Percentiles rank a stretch among this genome's conserved stretches.
These are phyloP conservation scores for Anthoceros angustus DNA, from an alignment of 225 moss, liverwort and hornwort genomes.

Conservation along the genomic window DNA sequence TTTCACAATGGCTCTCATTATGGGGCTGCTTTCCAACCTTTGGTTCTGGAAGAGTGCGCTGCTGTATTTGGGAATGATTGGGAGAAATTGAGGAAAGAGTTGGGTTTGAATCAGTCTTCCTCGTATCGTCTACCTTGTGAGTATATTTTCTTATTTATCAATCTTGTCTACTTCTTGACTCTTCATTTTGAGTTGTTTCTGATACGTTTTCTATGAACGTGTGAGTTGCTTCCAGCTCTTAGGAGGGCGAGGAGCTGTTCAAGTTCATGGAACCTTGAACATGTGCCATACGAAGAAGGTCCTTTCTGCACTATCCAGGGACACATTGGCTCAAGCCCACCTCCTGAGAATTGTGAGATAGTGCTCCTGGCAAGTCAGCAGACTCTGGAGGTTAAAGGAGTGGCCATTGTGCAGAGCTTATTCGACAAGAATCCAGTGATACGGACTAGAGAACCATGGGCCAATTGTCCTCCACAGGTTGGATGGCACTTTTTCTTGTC, in stretches of 20 bases:
- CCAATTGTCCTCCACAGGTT: background rate
- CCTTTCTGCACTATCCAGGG: background rate
- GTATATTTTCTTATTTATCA: background rate
- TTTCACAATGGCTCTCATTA: background rate
- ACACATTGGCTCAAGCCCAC: background rate
- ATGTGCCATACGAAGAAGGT: background rate
- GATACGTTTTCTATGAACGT: background rate
- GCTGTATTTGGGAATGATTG: background rate
- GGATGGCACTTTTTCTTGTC: background rate
- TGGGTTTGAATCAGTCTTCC: background rate
- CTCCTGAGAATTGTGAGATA: background rate
- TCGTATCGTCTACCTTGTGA: background rate
- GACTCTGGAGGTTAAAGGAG: background rate
- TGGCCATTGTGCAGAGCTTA: background rate
- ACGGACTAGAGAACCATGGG: background rate
- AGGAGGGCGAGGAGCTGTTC: background rate
- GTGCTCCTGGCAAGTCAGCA: background rate
- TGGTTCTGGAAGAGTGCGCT: background rate
- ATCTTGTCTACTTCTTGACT: too few species aligned
- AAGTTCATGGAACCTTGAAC: background rate
- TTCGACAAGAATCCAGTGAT: background rate
- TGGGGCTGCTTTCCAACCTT: background rate
- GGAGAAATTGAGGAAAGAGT: background rate
- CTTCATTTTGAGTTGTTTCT: background rate
- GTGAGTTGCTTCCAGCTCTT: background rate